phyloP scores from a whole-genome alignment of 129 eudicot species.

The Pulicaria dysenterica region DNA sequence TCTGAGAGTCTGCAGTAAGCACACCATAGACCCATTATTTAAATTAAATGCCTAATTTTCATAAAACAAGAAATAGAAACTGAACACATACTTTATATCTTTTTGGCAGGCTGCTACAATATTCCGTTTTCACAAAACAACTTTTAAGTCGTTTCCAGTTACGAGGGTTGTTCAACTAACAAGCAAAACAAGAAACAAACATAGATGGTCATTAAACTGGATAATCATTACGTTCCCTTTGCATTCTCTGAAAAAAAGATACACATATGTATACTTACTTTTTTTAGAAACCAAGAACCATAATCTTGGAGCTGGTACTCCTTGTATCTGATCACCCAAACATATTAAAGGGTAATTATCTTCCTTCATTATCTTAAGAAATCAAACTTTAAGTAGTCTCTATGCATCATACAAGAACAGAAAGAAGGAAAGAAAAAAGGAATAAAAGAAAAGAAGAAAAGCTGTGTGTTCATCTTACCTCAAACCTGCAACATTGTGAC shows the following conservation, averaged over 20 bases:
- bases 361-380: neutral
- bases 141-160: constrained; percentile 82
- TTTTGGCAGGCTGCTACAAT: constrained; percentile 62
- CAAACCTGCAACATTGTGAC: constrained; percentile 72
- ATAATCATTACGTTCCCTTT: neutral
- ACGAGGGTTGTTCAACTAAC: constrained; percentile 69
- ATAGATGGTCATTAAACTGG: neutral
- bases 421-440: neutral
- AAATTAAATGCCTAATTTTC: constrained; percentile 6
- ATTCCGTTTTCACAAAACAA: constrained; percentile 78
- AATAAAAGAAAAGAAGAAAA: too few species aligned
- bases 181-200: constrained; percentile 28
- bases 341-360: constrained; percentile 10
- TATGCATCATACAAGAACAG: neutral
- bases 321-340: constrained; percentile 62
- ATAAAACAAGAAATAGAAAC: neutral
- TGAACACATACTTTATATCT: constrained; percentile 60
- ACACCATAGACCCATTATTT: constrained; percentile 6
- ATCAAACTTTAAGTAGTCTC: neutral
- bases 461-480: constrained; percentile 45
- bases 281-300: constrained; percentile 79
- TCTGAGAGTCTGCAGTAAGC: constrained; percentile 62
- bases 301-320: constrained; percentile 96
- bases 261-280: constrained; percentile 43
- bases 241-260: neutral